Evolutionary conservation across 805 yeast genomes (phyloP).

Genomic region (Suhomyces xylopsoci): DNA sequence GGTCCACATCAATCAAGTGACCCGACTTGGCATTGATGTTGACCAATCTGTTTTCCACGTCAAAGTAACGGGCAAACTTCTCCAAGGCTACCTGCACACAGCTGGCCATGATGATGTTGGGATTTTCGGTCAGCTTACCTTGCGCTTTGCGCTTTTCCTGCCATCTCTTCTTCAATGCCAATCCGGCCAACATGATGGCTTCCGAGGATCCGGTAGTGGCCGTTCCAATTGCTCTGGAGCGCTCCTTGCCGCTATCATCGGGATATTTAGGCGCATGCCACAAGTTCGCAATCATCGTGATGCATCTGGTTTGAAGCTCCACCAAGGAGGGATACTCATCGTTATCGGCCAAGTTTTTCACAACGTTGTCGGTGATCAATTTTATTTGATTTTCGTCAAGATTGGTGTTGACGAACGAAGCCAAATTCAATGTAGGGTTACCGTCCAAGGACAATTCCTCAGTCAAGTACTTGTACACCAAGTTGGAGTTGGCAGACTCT

Average conservation of each 20-base stretch:
- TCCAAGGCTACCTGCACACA: slow-evolving; percentile 94
- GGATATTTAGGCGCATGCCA: slow-evolving; percentile 65
- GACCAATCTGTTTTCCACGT: slow-evolving; percentile 78
- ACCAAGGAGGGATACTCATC: slow-evolving; percentile 89
- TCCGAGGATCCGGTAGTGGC: slow-evolving; percentile 94
- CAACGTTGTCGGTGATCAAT: slow-evolving; percentile 65
- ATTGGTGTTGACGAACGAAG: slow-evolving; percentile 83
- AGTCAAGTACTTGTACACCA: slow-evolving; percentile 61
- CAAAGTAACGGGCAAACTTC: slow-evolving; percentile 91
- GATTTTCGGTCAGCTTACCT: slow-evolving; percentile 60
- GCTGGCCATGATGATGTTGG: slow-evolving; percentile 88
- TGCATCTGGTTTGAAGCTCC: slow-evolving; percentile 77
- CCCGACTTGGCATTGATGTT: slow-evolving; percentile 59
- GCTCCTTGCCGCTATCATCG: slow-evolving; percentile 28
- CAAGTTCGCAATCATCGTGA: slow-evolving; percentile 70
- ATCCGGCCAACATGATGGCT: slow-evolving; percentile 90
- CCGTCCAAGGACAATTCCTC: slow-evolving; percentile 83
- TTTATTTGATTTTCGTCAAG: slow-evolving; percentile 44
- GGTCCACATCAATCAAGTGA: slow-evolving; percentile 60
- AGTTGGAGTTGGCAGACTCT: slow-evolving; percentile 48
- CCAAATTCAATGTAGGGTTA: slow-evolving; percentile 76
- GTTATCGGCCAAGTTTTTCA: slow-evolving; percentile 87
- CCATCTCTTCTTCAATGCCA: slow-evolving; percentile 91
- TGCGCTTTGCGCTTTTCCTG: slow-evolving; percentile 58
- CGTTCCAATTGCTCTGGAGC: slow-evolving; percentile 61